Evolutionary conservation across 306 rosid genomes (phyloP).

Genomic region (Oxytropis ochrocephala): DNA sequence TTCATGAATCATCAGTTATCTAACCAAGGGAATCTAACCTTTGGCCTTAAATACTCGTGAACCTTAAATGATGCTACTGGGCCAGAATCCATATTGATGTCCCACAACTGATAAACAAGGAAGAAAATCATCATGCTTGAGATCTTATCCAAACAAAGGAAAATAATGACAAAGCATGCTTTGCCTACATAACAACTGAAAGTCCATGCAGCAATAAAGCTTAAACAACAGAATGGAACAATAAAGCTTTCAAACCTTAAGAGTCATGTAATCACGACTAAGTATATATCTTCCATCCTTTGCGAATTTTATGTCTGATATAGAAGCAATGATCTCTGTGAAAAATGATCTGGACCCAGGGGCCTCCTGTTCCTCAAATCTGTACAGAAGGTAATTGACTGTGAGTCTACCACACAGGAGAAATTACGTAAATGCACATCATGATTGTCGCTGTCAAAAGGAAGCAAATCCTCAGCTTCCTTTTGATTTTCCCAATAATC

Average conservation of each 20-base stretch:
- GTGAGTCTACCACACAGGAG: conserved; percentile 13
- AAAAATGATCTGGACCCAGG: conserved; percentile 97
- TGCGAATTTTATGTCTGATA: conserved; percentile 90
- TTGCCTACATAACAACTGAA: not conserved
- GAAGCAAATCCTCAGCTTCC: not conserved
- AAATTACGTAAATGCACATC: not conserved
- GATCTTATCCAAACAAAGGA: not conserved
- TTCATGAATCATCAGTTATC: conserved; percentile 2
- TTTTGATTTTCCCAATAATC: not conserved
- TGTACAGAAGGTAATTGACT: conserved; percentile 22
- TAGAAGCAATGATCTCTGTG: conserved; percentile 97
- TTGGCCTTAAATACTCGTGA: conserved; percentile 93
- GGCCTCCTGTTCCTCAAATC: conserved; percentile 96
- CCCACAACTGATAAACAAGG: conserved; percentile 81
- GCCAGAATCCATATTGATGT: conserved; percentile 98
- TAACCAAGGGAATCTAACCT: conserved; percentile 51
- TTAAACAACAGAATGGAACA: conserved; percentile 8
- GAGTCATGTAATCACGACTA: conserved; percentile 99
- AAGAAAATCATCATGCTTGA: not conserved
- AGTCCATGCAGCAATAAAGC: too few species aligned
- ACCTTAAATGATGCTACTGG: conserved; percentile 93
- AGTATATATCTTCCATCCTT: conserved; percentile 91
- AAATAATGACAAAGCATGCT: not conserved
- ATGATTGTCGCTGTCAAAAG: not conserved
- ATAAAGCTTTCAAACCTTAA: conserved; percentile 59